Percentiles rank a stretch among this genome's conserved stretches.
Evolutionary conservation across 306 rosid species (phyloP).

Genomic region (Vigna unguiculata): DNA sequence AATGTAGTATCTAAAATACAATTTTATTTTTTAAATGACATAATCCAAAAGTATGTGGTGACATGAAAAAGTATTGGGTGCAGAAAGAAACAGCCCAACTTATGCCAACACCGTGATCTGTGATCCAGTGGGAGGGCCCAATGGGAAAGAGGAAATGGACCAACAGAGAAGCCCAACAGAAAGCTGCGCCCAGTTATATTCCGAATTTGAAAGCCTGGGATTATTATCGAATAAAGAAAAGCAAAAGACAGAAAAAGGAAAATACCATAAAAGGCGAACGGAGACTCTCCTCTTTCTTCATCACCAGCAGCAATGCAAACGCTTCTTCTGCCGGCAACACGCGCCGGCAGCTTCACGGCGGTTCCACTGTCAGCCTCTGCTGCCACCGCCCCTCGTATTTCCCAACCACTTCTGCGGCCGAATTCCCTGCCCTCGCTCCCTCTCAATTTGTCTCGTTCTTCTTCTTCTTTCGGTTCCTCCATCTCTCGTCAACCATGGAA

Average conservation of each 20-base stretch:
- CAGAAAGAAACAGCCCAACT: no score
- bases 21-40: no score
- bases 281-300: not conserved
- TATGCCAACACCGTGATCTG: not conserved
- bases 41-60: no score
- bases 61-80: no score
- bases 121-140: not conserved
- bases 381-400: conserved; percentile 32
- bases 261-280: conserved; percentile 19
- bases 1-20: no score
- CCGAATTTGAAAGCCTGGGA: not conserved
- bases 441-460: conserved; percentile 34
- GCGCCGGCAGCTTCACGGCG: conserved; percentile 54
- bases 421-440: conserved; percentile 40
- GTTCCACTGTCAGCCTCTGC: conserved; percentile 32
- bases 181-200: not conserved
- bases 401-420: conserved; percentile 44
- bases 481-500: conserved; percentile 37
- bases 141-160: not conserved
- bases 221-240: not conserved
- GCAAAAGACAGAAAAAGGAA: not conserved
- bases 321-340: conserved; percentile 66
- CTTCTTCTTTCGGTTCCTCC: conserved; percentile 44
- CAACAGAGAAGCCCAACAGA: not conserved
- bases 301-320: conserved; percentile 63